Conservation (phyloP, 2,329 filamentous ascomycete genomes). For the Arthrinium phaeospermum region DNA sequence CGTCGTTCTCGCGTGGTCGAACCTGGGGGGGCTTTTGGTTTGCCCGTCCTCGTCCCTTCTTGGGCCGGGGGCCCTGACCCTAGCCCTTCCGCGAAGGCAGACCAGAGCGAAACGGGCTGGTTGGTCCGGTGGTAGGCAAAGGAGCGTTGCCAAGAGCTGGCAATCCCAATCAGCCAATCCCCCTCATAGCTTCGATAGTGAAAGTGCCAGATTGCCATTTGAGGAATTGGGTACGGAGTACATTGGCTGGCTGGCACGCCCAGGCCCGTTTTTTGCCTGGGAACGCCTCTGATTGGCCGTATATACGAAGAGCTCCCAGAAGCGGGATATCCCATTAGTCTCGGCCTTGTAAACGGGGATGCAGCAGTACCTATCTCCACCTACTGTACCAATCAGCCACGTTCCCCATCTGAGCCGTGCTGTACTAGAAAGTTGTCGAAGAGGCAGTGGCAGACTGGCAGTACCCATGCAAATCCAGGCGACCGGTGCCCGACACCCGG, state of each 20-base stretch:
- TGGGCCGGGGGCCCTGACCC: background rate
- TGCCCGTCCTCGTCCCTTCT: background rate
- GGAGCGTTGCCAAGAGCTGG: background rate
- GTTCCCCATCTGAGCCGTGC: background rate
- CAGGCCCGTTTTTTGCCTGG: background rate
- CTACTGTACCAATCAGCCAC: background rate
- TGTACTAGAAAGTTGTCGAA: background rate
- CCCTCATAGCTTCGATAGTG: background rate
- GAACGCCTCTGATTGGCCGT: background rate
- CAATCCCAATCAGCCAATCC: background rate
- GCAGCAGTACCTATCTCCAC: background rate
- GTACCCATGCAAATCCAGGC: background rate
- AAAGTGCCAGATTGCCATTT: background rate
- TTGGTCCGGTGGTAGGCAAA: too few species aligned
- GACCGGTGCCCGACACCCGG: too few species aligned
- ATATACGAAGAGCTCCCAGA: constrained; percentile 1
- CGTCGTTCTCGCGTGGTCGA: constrained; percentile 6
- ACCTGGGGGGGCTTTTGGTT: constrained; percentile 8
- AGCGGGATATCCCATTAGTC: constrained; percentile 8
- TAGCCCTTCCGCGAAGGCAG: background rate
- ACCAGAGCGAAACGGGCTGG: background rate
- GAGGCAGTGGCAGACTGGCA: background rate
- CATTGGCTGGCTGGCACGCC: background rate
- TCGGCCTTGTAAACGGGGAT: background rate
- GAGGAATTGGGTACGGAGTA: background rate